Percentiles rank a stretch among this genome's conserved stretches.
phyloP scores from a whole-genome alignment of 2,329 filamentous ascomycete species.

The Beauveria australis region DNA sequence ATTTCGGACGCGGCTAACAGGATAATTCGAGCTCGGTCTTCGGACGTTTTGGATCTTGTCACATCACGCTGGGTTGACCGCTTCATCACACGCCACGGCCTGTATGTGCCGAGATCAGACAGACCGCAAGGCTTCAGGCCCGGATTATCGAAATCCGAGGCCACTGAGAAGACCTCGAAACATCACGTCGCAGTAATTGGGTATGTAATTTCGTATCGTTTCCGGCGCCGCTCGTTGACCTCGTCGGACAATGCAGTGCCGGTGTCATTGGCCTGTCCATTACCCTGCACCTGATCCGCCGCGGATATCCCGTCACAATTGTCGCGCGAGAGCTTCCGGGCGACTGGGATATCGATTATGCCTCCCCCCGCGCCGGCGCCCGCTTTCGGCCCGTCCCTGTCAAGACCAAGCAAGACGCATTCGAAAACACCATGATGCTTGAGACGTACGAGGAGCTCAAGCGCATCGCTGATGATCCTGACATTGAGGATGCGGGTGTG shows the following conservation, averaged over 20 bases:
- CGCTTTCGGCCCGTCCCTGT: constrained; percentile 5
- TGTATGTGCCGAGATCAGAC: too few species aligned
- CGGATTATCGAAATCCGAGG: too few species aligned
- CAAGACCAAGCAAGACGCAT: neutral
- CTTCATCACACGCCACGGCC: too few species aligned
- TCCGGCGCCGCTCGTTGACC: neutral
- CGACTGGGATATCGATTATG: constrained; percentile 6
- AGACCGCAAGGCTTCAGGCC: too few species aligned
- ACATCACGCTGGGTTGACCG: too few species aligned
- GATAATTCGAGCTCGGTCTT: too few species aligned
- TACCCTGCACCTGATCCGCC: neutral
- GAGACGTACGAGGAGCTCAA: constrained; percentile 1
- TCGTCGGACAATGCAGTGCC: neutral
- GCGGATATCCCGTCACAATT: neutral
- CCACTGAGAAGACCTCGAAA: neutral
- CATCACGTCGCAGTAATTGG: constrained; percentile 1
- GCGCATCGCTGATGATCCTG: neutral
- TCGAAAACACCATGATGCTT: neutral
- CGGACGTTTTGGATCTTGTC: too few species aligned
- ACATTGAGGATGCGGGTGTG: neutral
- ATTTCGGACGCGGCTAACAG: too few species aligned
- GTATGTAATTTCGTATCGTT: neutral
- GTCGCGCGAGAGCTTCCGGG: neutral
- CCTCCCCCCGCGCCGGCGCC: constrained; percentile 1
- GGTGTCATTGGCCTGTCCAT: constrained; percentile 9